Base-by-base conservation (phyloP, 352 stramenopile genomes). In the Phytophthora palmivora region DNA sequence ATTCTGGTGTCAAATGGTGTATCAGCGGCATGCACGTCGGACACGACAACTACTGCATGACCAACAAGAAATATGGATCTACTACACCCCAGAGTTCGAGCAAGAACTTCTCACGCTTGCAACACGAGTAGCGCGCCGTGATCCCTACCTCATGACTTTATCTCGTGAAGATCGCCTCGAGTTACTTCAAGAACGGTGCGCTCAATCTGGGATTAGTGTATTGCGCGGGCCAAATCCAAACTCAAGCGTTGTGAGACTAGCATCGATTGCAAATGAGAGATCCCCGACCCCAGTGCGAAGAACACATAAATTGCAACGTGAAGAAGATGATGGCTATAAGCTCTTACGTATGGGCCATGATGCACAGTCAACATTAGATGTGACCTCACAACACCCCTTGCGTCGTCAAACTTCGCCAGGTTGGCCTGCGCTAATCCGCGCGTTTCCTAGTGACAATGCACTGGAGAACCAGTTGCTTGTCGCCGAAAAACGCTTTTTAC, bases 1-100 rank as follows among this genome's bases (percentile, higher is more conserved):
- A 3, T 87, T 91, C 39, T 93, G 82, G 84, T 89, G 80, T 18
- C 80, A 89, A 66, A 79, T 91, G 76, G 71, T 90, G 32, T 84
- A 82, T 45, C 82, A 88, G 58, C 82, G 79, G 9, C 82, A 93
- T 41, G 63, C 58, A 4, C 78, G 79, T 41, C 81, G 81, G 21
- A 82, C 72, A 16, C 67, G 74, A 22, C 78, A 85, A 43, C 62
- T 93, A 26, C 58, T 89, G 0, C 62, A 50, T 2, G 70, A 87
- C 0, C 64, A 89, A 19, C 80, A 91, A 56, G 72, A 90, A 50
- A 72, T 94, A 6, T 87, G 80, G 61, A 82, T 94, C 16, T 94
- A 91, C 65, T 94, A 91, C 62, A 89, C 78, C 18, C 51, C 76
- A 0, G 47, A 60, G 16, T 79, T 90, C 21, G 78, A 91, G 41